A percentile compares a stretch with the other conserved stretches of the same genome.
phyloP scores from a whole-genome alignment of 495 filamentous ascomycete genomes.

The Aspergillus wentii region DNA sequence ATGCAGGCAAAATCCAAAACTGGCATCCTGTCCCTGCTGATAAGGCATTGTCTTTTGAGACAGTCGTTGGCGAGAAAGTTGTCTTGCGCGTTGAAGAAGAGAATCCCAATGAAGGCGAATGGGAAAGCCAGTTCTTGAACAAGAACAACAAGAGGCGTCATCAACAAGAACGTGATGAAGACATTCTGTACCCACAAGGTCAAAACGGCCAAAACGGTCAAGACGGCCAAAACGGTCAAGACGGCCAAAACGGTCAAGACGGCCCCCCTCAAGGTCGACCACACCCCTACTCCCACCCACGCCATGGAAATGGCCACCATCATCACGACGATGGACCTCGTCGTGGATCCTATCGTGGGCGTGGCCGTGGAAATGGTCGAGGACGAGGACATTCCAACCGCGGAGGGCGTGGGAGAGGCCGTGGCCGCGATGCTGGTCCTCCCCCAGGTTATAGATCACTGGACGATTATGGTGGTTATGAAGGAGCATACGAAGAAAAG shows the following conservation, averaged over 20 bases:
- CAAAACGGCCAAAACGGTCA: no score
- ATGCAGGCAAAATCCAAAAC: conserved; percentile 75
- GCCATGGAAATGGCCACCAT: conserved; percentile 18
- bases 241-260: conserved; percentile 11
- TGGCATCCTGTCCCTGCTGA: conserved; percentile 76
- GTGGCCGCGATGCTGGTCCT: conserved; percentile 35
- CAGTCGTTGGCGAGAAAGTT: conserved; percentile 80
- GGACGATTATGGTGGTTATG: conserved; percentile 32
- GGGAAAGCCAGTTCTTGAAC: conserved; percentile 52
- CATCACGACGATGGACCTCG: conserved; percentile 30
- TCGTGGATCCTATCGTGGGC: conserved; percentile 41
- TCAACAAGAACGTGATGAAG: conserved; percentile 31
- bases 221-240: no score
- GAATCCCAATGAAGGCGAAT: conserved; percentile 46
- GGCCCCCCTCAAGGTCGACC: conserved; percentile 7
- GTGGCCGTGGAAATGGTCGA: conserved; percentile 41
- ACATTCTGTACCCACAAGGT: conserved; percentile 18
- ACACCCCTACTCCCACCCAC: conserved; percentile 15
- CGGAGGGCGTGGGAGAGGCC: conserved; percentile 35
- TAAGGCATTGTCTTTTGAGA: conserved; percentile 65
- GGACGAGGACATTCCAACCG: conserved; percentile 36
- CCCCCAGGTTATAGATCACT: conserved; percentile 32
- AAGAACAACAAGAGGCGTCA: conserved; percentile 45
- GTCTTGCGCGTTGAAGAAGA: conserved; percentile 76
- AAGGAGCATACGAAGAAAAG: conserved; percentile 30